Conservation (phyloP, 495 filamentous ascomycete species). For the Clohesyomyces aquaticus region DNA sequence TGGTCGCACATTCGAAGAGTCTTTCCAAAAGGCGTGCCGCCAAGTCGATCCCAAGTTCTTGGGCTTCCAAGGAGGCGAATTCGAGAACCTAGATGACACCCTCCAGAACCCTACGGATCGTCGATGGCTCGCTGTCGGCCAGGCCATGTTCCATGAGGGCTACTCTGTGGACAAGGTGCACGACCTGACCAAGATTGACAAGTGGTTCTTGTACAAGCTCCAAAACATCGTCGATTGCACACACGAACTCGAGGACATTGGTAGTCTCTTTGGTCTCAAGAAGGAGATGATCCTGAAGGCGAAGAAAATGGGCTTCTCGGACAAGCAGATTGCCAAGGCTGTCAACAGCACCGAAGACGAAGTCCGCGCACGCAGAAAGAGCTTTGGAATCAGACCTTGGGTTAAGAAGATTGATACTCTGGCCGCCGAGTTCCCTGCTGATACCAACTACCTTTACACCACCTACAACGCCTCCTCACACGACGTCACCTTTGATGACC, state of each 20-base stretch:
- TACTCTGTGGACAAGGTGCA: conserved; percentile 90
- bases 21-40: conserved; percentile 97
- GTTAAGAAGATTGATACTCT: conserved; percentile 99
- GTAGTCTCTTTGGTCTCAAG: conserved; percentile 82
- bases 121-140: conserved; percentile 94
- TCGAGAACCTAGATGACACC: conserved; percentile 88
- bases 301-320: conserved; percentile 97
- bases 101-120: conserved; percentile 92
- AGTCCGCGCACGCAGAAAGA: conserved; percentile 80
- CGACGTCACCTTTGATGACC: conserved; percentile 93
- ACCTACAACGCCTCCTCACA: conserved; percentile 97
- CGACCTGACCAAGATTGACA: conserved; percentile 93
- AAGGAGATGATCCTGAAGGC: conserved; percentile 84
- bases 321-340: conserved; percentile 89
- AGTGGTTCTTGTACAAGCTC: conserved; percentile 97
- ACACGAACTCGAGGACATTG: conserved; percentile 82
- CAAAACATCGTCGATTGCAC: conserved; percentile 93
- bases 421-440: conserved; percentile 95
- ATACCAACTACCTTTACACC: conserved; percentile 91
- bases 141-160: conserved; percentile 95
- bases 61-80: conserved; percentile 94
- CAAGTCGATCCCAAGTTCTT: conserved; percentile 91
- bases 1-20: conserved; percentile 96
- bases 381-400: conserved; percentile 83
- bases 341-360: conserved; percentile 86